A percentile compares a stretch with the other conserved stretches of the same genome.
Evolutionary conservation across 257 asterid genomes (phyloP).

Genomic region (Solanum clarkiae): DNA sequence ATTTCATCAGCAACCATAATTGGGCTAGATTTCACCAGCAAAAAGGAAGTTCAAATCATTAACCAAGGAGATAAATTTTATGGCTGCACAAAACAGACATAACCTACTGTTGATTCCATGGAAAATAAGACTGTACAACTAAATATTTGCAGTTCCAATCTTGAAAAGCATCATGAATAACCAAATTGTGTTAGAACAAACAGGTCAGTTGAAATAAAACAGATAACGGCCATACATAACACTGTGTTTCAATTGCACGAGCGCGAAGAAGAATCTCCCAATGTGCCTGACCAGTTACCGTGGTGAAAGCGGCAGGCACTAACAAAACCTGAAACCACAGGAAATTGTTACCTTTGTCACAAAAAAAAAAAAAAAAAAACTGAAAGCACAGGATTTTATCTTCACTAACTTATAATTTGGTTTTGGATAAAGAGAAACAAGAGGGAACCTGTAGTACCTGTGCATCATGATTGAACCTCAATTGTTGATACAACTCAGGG

Average conservation of each 20-base stretch:
- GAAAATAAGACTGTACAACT: neutral
- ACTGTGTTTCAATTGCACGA: slow-evolving; percentile 92
- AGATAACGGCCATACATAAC: slow-evolving; percentile 41
- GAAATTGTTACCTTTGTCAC: neutral
- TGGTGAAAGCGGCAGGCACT: slow-evolving; percentile 90
- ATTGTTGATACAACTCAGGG: slow-evolving; percentile 86
- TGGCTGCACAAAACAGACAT: neutral
- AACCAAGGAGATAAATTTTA: neutral
- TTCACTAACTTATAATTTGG: neutral
- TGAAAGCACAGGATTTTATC: too few species aligned
- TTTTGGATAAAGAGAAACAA: neutral
- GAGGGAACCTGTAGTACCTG: slow-evolving; percentile 19
- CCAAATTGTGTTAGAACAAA: neutral
- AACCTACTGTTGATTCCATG: neutral
- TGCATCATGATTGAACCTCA: slow-evolving; percentile 66
- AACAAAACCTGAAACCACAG: slow-evolving; percentile 38
- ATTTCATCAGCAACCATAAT: neutral
- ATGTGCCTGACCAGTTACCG: slow-evolving; percentile 80
- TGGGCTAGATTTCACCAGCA: neutral
- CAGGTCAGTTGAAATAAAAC: neutral
- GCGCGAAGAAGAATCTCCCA: slow-evolving; percentile 96
- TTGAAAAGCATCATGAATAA: neutral
- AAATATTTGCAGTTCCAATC: neutral
- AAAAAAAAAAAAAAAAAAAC: too few species aligned
- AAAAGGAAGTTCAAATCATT: neutral